Percentiles rank a stretch among this genome's conserved stretches.
Evolutionary conservation across 140 eudicot species (phyloP).

Genomic region (Erigeron philadelphicus): DNA sequence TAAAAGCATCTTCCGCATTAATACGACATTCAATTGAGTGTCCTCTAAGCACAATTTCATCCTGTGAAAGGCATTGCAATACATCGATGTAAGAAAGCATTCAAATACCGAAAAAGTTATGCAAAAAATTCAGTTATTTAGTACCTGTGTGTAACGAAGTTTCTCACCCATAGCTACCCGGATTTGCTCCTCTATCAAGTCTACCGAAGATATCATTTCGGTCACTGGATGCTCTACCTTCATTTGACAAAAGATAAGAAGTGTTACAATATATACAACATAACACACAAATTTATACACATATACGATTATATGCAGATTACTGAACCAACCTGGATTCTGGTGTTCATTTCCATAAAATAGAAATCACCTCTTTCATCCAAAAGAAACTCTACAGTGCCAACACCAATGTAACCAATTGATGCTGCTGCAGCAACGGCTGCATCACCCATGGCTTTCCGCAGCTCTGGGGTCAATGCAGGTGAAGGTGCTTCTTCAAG

Average conservation of each 20-base stretch:
- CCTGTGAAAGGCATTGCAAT: constrained; percentile 41
- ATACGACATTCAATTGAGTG: constrained; percentile 99
- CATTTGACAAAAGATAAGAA: neutral
- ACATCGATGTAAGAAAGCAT: constrained; percentile 18
- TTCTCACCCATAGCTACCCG: constrained; percentile 95
- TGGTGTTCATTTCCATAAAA: constrained; percentile 99
- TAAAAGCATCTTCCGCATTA: constrained; percentile 98
- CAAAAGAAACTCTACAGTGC: constrained; percentile 91
- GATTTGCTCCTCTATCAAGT: constrained; percentile 96
- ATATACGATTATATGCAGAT: neutral
- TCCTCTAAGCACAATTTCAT: constrained; percentile 88
- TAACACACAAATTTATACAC: constrained; percentile 8
- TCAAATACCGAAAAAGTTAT: constrained; percentile 1
- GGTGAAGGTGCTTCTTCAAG: constrained; percentile 99
- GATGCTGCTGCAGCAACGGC: constrained; percentile 99
- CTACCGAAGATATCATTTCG: constrained; percentile 96
- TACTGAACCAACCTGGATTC: constrained; percentile 73
- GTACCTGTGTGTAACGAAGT: constrained; percentile 85
- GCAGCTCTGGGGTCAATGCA: constrained; percentile 85
- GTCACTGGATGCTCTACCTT: constrained; percentile 99
- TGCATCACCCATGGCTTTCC: constrained; percentile 99
- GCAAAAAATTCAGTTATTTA: constrained; percentile 22
- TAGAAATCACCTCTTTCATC: constrained; percentile 99
- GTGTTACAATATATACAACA: neutral
- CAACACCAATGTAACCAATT: constrained; percentile 95